Conservation (phyloP, 495 filamentous ascomycete species). For the Podospora comata region DNA sequence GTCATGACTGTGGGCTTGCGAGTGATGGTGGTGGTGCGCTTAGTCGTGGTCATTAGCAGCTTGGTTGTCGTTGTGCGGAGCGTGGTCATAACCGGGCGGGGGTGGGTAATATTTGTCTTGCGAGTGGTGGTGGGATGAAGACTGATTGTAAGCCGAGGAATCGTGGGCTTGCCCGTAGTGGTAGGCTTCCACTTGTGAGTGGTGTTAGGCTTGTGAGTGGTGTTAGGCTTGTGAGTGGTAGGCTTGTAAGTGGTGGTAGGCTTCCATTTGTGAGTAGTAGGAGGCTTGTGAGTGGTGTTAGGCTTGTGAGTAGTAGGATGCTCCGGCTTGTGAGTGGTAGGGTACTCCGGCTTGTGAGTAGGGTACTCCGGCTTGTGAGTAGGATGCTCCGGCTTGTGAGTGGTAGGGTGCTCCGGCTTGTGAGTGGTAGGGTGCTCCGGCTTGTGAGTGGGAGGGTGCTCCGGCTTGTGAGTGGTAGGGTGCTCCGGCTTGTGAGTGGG, state of each 20-base stretch:
- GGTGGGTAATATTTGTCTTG: not conserved
- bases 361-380: no score
- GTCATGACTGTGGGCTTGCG: slow-evolving; percentile 4
- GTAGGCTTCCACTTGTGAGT: not conserved
- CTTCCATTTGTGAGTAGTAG: not conserved
- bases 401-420: no score
- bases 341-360: no score
- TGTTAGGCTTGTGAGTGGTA: not conserved
- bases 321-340: not conserved
- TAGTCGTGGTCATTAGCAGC: not conserved
- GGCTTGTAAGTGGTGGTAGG: not conserved
- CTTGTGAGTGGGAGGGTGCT: no score
- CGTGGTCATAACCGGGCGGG: not conserved
- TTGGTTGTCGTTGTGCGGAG: not conserved
- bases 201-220: slow-evolving; percentile 4
- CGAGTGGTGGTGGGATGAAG: not conserved
- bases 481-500: no score
- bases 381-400: no score
- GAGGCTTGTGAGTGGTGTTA: not conserved
- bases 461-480: no score
- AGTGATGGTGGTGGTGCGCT: not conserved
- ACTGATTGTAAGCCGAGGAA: not conserved
- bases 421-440: no score
- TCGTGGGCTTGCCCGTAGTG: not conserved
- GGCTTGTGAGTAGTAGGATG: not conserved